phyloP scores from a whole-genome alignment of 2,329 filamentous ascomycete species.

The Microdochium bolleyi region DNA sequence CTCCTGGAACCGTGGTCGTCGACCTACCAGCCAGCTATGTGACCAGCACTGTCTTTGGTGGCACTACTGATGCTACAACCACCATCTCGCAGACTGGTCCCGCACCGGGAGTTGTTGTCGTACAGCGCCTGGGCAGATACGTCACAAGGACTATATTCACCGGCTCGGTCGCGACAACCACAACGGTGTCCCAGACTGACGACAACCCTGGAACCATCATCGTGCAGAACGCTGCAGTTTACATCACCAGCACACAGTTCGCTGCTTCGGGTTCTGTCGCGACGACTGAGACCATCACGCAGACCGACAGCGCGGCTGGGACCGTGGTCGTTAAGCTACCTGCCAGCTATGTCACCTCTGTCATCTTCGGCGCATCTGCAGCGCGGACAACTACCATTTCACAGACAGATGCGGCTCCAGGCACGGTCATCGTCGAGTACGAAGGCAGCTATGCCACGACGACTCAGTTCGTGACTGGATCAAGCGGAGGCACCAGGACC shows the following conservation, averaged over 20 bases:
- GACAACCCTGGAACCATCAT: neutral
- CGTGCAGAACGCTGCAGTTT: neutral
- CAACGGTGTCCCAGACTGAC: neutral
- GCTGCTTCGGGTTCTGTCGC: neutral
- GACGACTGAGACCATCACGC: neutral
- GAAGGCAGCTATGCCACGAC: neutral
- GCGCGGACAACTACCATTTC: neutral
- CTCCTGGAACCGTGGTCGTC: neutral
- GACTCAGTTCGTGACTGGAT: neutral
- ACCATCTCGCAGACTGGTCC: neutral
- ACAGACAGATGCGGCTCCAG: neutral
- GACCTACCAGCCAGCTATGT: neutral
- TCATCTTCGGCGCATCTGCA: neutral
- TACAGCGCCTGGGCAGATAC: neutral
- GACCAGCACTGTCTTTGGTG: neutral
- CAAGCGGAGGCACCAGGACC: neutral
- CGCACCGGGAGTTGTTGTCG: neutral
- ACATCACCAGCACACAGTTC: neutral
- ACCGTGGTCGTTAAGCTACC: neutral
- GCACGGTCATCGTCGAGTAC: neutral
- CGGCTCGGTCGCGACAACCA: neutral
- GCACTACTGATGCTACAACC: neutral
- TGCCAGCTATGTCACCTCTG: neutral
- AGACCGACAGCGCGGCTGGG: neutral
- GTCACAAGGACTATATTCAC: neutral